phyloP scores from a whole-genome alignment of 2,329 filamentous ascomycete species.

The Epichloe aotearoae region DNA sequence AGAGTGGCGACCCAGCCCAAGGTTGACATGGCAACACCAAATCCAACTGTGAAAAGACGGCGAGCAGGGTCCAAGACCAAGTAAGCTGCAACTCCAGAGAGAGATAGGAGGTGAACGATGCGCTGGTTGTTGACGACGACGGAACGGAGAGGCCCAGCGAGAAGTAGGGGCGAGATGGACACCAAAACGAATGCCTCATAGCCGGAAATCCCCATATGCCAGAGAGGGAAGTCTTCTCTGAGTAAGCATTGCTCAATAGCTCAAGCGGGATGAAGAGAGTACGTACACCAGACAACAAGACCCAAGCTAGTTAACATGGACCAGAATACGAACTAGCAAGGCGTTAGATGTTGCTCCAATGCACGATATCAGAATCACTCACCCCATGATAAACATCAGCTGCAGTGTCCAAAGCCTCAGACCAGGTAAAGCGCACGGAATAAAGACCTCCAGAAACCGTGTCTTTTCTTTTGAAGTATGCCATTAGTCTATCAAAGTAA shows the following conservation, averaged over 20 bases:
- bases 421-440: slow-evolving; percentile 57
- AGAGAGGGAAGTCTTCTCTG: slow-evolving; percentile 71
- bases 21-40: slow-evolving; percentile 68
- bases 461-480: slow-evolving; percentile 46
- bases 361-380: slow-evolving; percentile 21
- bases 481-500: background rate
- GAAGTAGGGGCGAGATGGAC: slow-evolving; percentile 66
- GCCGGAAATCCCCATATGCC: slow-evolving; percentile 98
- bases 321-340: slow-evolving; percentile 77
- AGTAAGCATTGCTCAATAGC: background rate
- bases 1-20: slow-evolving; percentile 76
- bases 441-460: slow-evolving; percentile 60
- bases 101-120: slow-evolving; percentile 60
- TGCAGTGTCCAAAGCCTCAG: slow-evolving; percentile 62
- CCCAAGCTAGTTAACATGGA: slow-evolving; percentile 83
- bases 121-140: slow-evolving; percentile 57
- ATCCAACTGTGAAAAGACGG: slow-evolving; percentile 69
- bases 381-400: slow-evolving; percentile 90
- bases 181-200: slow-evolving; percentile 84
- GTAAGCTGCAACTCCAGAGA: slow-evolving; percentile 69
- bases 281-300: slow-evolving; percentile 84
- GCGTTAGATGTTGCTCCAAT: slow-evolving; percentile 9
- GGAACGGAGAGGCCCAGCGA: slow-evolving; percentile 57
- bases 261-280: background rate
- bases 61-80: slow-evolving; percentile 56